Evolutionary conservation across 2,329 filamentous ascomycete genomes (phyloP), one percentile per base, ranked within the genome.

Genomic region (Microdochium paspali): DNA sequence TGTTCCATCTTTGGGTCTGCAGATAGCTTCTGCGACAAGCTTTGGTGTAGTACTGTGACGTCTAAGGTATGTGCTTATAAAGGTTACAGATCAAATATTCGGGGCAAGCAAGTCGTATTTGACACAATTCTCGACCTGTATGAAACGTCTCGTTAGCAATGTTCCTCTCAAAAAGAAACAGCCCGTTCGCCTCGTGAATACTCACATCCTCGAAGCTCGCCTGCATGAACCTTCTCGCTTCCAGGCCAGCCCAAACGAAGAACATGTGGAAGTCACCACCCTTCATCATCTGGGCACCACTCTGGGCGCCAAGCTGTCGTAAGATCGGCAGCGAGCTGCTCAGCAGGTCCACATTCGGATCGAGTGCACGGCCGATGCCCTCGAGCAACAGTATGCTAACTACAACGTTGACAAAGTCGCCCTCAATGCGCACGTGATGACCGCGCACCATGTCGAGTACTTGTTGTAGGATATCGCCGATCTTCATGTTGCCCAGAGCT

Each of bases 371-470:
- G 0, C 93, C 93, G 58, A 97, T 98, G 6, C 93, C 93, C 63
- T 98, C 93, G 1, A 98, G 74, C 2, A 98, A 74, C 28, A 98
- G 70, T 46, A 97, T 96, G 50, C 89, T 95, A 49, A 98, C 85
- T 25, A 98, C 91, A 4, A 98, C 93, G 61, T 98, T 98, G 61
- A 98, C 90, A 61, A 97, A 98, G 63, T 98, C 93, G 9, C 93
- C 93, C 66, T 98, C 93, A 45, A 98, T 77, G 9, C 93, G 79
- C 3, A 98, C 93, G 61, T 98, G 93, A 63, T 98, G 93, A 10
- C 74, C 72, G 47, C 93, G 81, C 25, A 98, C 93, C 90, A 98
- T 96, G 50, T 77, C 77, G 42, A 98, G 72, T 0, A 97, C 93
- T 56, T 94, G 80, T 59, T 93, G 90, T 25, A 98, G 68, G 20